Evolutionary conservation across 495 filamentous ascomycete species (phyloP), one percentile per base, ranked within the genome.

Genomic region (Tuber microsphaerosporum): DNA sequence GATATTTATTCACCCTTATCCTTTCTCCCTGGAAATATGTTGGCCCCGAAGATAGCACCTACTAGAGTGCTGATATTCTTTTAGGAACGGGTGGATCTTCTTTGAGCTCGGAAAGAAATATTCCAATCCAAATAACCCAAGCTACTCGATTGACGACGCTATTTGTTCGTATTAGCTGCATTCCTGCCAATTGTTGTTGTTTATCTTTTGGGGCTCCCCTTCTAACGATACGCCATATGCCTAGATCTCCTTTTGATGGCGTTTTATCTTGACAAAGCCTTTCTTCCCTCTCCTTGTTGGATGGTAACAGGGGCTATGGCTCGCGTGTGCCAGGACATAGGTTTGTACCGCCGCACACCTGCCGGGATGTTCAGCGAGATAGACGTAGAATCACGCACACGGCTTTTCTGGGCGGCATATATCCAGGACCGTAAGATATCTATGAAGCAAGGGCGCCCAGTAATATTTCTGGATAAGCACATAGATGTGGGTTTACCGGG

Each of bases 341-440:
- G 75, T 7, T 75, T 83, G 45, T 81, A 83, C 70, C 74, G 76
- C 31, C 51, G 69, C 10, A 76, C 81, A 22, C 81, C 78, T n/a
- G 22, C 69, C 2, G 75, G 76, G 34, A 73, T 83, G 41, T 74
- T 76, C 42, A 56, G 74, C 19, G 69, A 70, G 6, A 45, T 77
- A 19, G 76, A 81, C 69, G 70, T 81, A 26, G 81, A 83, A 72
- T 72, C 71, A n/a, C 78, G 81, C 8, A 78, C 77, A 22, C 81
- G 81, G 20, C 74, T 83, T 41, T 83, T 83, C 69, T 83, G 81
- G 81, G 80, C 79, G 16, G 78, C 81, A 31, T 83, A 83, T 51
- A 79, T 83, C 34, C 81, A 83, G 56, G 81, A 83, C 37, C 79
- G 79, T 16, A 82, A 83, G 45, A 73, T 80, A 31, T 79, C 74